phyloP scores from a whole-genome alignment of 768 basidiomycete species.

The Tephrocybe sp. region DNA sequence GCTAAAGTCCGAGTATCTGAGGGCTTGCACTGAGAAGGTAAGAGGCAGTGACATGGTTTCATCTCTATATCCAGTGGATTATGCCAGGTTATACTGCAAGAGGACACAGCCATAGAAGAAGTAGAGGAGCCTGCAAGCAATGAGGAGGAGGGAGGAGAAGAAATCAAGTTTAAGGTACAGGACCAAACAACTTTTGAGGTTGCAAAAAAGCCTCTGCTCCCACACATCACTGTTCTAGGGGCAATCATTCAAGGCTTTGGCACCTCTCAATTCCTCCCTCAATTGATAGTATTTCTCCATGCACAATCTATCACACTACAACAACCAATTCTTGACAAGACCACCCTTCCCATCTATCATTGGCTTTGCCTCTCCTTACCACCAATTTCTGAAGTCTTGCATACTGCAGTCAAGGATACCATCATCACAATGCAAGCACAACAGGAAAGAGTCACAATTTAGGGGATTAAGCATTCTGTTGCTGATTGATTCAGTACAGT shows the following conservation, averaged over 20 bases:
- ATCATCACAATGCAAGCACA: slow-evolving; percentile 12
- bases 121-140: background rate
- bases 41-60: too few species aligned
- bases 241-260: slow-evolving; percentile 11
- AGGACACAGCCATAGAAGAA: background rate
- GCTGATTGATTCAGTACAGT: slow-evolving; percentile 20
- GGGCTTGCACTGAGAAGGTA: too few species aligned
- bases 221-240: slow-evolving; percentile 4
- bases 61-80: slow-evolving; percentile 28
- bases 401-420: too few species aligned
- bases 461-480: slow-evolving; percentile 17
- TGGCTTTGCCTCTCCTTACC: slow-evolving; percentile 17
- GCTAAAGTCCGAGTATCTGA: too few species aligned
- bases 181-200: too few species aligned
- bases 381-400: slow-evolving; percentile 13
- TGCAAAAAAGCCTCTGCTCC: too few species aligned
- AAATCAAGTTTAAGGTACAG: too few species aligned
- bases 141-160: too few species aligned
- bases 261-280: slow-evolving; percentile 11
- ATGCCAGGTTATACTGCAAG: slow-evolving; percentile 3
- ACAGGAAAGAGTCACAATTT: background rate
- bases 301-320: slow-evolving; percentile 1
- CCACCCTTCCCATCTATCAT: slow-evolving; percentile 22
- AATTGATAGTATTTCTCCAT: slow-evolving; percentile 11
- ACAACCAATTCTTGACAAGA: too few species aligned